phyloP scores from a whole-genome alignment of 352 stramenopile genomes.

The Globisporangium emineosum region DNA sequence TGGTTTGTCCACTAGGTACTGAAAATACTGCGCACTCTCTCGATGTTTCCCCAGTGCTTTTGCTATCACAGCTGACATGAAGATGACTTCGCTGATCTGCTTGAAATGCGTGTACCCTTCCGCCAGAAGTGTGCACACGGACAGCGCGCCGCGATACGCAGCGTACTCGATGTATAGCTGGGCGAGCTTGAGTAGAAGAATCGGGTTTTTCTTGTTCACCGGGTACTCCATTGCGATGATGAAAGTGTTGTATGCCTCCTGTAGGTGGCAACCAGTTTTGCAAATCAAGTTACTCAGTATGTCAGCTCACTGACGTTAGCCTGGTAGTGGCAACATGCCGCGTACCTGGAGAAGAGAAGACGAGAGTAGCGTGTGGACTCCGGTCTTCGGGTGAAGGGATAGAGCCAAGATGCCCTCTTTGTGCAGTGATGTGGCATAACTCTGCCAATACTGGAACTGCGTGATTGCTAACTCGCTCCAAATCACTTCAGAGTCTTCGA shows the following conservation, averaged over 20 bases:
- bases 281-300: neutral
- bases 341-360: conserved; percentile 11
- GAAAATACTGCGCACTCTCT: conserved; percentile 72
- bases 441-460: conserved; percentile 61
- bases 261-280: neutral
- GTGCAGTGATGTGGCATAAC: conserved; percentile 34
- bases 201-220: conserved; percentile 57
- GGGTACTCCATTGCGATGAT: conserved; percentile 80
- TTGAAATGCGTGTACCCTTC: conserved; percentile 47
- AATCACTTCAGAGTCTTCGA: conserved; percentile 51
- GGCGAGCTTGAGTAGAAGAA: conserved; percentile 48
- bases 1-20: conserved; percentile 59
- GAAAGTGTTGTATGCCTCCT: conserved; percentile 73
- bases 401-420: conserved; percentile 27
- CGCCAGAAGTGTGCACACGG: conserved; percentile 63
- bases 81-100: conserved; percentile 53
- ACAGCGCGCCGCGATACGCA: conserved; percentile 54
- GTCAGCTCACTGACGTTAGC: neutral
- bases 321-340: too few relatives aligned
- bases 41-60: conserved; percentile 45
- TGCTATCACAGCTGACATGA: conserved; percentile 59
- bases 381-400: conserved; percentile 6
- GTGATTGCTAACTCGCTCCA: conserved; percentile 60
- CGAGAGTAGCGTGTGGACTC: conserved; percentile 14
- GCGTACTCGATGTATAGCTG: conserved; percentile 71